Conservation (phyloP, 169 alveolate genomes). For the Plasmodium gallinaceum region DNA sequence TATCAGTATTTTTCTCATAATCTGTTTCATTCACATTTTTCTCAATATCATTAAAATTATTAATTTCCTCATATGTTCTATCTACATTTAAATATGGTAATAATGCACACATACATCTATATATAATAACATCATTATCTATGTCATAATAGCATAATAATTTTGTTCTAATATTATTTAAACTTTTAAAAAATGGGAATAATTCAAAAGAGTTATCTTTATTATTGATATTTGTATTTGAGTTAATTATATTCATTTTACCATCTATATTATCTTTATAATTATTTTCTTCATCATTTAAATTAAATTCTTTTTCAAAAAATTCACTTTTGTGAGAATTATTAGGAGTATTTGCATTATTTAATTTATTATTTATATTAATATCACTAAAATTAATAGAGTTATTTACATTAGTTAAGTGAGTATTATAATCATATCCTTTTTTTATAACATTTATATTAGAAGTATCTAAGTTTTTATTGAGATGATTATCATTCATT, state of each 20-base stretch:
- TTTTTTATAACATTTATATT: constrained; percentile 42
- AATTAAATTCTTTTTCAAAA: too few relatives aligned
- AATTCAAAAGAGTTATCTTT: constrained; percentile 42
- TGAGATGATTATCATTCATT: not conserved
- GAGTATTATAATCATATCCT: not conserved
- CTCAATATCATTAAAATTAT: constrained; percentile 40
- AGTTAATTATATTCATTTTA: constrained; percentile 62
- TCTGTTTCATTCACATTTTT: not conserved
- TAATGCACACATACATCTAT: constrained; percentile 74
- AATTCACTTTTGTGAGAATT: not conserved
- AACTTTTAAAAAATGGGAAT: constrained; percentile 56
- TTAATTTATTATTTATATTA: not conserved
- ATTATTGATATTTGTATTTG: constrained; percentile 10
- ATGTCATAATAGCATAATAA: constrained; percentile 31
- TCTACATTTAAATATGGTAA: constrained; percentile 60
- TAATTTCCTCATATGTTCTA: constrained; percentile 21
- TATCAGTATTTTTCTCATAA: not conserved
- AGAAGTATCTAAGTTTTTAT: constrained; percentile 26
- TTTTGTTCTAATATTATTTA: constrained; percentile 32
- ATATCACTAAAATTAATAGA: too few relatives aligned
- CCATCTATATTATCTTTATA: constrained; percentile 15
- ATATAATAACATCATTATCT: constrained; percentile 67
- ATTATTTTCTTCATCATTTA: constrained; percentile 1
- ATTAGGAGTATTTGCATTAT: not conserved
- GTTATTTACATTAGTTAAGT: too few relatives aligned